Base-by-base conservation (phyloP, 2,329 filamentous ascomycete species). In the Fusarium armeniacum region DNA sequence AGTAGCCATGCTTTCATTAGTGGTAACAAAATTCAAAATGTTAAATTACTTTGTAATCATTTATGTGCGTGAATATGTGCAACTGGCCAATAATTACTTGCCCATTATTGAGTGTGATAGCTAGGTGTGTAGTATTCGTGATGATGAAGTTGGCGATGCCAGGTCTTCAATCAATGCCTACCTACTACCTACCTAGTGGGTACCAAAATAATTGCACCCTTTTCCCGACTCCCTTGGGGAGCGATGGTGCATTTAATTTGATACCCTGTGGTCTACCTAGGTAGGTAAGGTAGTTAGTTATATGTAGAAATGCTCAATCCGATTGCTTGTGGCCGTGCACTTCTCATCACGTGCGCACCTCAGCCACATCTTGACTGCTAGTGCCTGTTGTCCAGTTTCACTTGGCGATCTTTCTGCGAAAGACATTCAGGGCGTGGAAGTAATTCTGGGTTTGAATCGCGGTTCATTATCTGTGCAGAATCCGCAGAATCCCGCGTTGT, bases 1-100 rank as follows among this genome's bases (percentile, higher is more conserved):
- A 69, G 67, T 58, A 74, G 71, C 67, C 59, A 70, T 75, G 73
- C 67, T 75, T 75, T 71, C 50, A 58, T 75, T 73, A 72, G 62
- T 73, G 73, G 69, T 73, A 74, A 61, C 62, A 75, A 75, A 73
- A 73, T 67, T 58, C 59, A 65, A 73, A 72, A 36, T 65, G 62
- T 74, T 74, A 35, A 35, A 35, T 18, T 7, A 35, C 33, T 35
- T 35, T 28, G 2, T 9, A 28, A 28, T 28, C 28, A 11, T 28
- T 11, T 10, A 28, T 28, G 28, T 9, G 9, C 28, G 28, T 28
- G 28, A 28, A 28, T 28, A 28, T 35, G 33, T 18, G 15, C 16
- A 35, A 18, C 7, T 35, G 6, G 33, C 6, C 15, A 35, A 35
- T 12, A 20, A 20, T 20, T 20, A 35, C 7, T 18, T 35, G 15